Conservation (phyloP, 352 stramenopile genomes). For the Globisporangium cylindrosporum region DNA sequence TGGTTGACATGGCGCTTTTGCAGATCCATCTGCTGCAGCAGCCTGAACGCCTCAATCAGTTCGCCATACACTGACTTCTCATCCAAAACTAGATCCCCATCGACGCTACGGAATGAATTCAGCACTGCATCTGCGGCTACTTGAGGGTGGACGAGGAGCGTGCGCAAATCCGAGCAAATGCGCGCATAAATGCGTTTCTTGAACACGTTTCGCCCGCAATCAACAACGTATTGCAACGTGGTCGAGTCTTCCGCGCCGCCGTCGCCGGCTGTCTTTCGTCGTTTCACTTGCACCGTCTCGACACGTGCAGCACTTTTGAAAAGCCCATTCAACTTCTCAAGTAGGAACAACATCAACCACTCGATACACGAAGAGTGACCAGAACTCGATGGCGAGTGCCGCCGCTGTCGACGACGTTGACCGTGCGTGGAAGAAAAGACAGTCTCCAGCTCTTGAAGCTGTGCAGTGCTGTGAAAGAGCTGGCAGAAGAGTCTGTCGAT, state of each 20-base stretch:
- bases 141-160: constrained; percentile 64
- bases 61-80: constrained; percentile 47
- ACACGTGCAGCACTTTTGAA: constrained; percentile 62
- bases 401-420: constrained; percentile 4
- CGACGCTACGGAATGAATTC: constrained; percentile 48
- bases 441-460: constrained; percentile 64
- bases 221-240: constrained; percentile 29
- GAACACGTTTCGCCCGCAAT: constrained; percentile 67
- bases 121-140: constrained; percentile 57
- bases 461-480: constrained; percentile 78
- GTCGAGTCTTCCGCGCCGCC: constrained; percentile 3
- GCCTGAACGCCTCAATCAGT: constrained; percentile 56
- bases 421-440: constrained; percentile 26
- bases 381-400: background rate
- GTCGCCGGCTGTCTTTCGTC: constrained; percentile 17
- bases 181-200: constrained; percentile 78
- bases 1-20: constrained; percentile 60
- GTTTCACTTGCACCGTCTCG: constrained; percentile 41
- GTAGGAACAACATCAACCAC: constrained; percentile 57
- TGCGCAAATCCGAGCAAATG: constrained; percentile 79
- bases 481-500: constrained; percentile 85
- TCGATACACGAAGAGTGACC: constrained; percentile 46
- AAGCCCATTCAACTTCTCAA: constrained; percentile 62
- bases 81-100: constrained; percentile 26
- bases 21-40: constrained; percentile 81